Base-by-base conservation (phyloP, 345 rosid genomes). In the Clausena lansium region DNA sequence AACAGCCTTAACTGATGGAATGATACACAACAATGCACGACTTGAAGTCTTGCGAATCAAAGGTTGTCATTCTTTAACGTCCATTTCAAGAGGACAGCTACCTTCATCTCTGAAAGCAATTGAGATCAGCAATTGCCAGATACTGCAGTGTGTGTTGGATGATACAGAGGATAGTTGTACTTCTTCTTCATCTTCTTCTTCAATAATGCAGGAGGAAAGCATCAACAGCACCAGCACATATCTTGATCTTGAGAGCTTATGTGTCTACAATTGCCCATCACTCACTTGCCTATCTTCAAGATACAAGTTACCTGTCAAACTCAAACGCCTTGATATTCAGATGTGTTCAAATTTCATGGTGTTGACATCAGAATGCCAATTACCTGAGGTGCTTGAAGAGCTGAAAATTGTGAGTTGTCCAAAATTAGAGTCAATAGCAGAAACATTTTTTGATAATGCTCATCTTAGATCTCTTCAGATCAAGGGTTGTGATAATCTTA, bases 271-370 rank as follows among this genome's bases (percentile, higher is more conserved):
- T 15, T 67, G 52, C 6, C 70, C 70, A 67, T 36, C 28, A 33
- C 70, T 67, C 15, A 67, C 17, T 36, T 67, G 70, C 25, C n/a
- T 67, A 22, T 38, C 52, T 9, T 36, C 50, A 36, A 67, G 17
- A 67, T 13, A 6, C 8, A 52, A 67, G 50, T 67, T 36, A 67
- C 70, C 28, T 67, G 50, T 47, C 22, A 6, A 10, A 13, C 50
- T 41, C 50, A 67, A 67, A 36, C 15, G 19, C 30, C 28, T 67
- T 36, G 10, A 36, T 27, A 67, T 67, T n/a, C 6, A 5, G 30
- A 22, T 24, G 41, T 81, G 83, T 74, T 55, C 71, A 25, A 57
- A 65, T 67, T 50, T 81, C 35, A 63, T 38, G 66, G 15, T 32
- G 13, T 22, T 67, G 15, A 38, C 73, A 27, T 25, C 36, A 25